Evolutionary conservation across 768 basidiomycete genomes (phyloP).

Genomic region (Xanthoconium stramineum): DNA sequence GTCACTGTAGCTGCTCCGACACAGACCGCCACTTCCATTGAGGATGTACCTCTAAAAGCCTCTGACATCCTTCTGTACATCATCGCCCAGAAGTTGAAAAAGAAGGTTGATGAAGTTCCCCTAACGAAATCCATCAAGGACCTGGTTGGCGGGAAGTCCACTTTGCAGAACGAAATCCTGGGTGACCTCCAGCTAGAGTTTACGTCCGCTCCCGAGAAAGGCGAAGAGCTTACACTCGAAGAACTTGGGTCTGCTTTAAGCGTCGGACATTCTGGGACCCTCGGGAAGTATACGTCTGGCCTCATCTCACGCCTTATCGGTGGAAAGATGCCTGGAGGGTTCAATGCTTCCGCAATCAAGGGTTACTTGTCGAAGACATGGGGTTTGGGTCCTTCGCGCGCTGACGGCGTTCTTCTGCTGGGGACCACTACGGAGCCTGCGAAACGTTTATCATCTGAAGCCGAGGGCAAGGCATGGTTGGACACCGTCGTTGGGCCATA

Average conservation of each 20-base stretch:
- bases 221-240: constrained; percentile 93
- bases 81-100: constrained; percentile 98
- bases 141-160: constrained; percentile 97
- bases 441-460: constrained; percentile 88
- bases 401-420: constrained; percentile 86
- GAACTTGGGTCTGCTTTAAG: constrained; percentile 87
- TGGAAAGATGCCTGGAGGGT: constrained; percentile 98
- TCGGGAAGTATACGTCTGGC: constrained; percentile 92
- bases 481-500: constrained; percentile 82
- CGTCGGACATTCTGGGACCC: constrained; percentile 75
- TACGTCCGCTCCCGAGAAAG: constrained; percentile 93
- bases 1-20: constrained; percentile 47
- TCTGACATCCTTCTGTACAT: constrained; percentile 82
- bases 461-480: constrained; percentile 91
- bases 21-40: constrained; percentile 69
- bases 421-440: constrained; percentile 92
- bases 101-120: constrained; percentile 84
- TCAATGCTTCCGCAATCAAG: constrained; percentile 92
- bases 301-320: constrained; percentile 90
- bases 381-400: constrained; percentile 90
- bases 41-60: constrained; percentile 91
- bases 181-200: constrained; percentile 98
- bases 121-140: constrained; percentile 96
- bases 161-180: constrained; percentile 96
- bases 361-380: constrained; percentile 85